A percentile compares a stretch with the other conserved stretches of the same genome.
Conservation (phyloP, 768 basidiomycete species). For the Auriscalpium orientale region DNA sequence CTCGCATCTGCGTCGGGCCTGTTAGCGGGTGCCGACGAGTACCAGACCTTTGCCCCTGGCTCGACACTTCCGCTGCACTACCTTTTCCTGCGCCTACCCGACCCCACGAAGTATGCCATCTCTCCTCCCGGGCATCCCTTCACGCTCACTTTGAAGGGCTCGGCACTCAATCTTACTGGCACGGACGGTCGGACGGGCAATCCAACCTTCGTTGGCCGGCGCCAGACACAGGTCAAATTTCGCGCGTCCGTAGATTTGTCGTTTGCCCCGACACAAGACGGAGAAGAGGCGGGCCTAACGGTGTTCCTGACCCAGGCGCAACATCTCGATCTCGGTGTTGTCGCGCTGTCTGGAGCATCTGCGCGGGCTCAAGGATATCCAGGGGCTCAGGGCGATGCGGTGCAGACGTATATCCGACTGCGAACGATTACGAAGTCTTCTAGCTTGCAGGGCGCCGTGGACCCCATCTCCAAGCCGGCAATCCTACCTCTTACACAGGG, state of each 20-base stretch:
- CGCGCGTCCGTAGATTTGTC: conserved; percentile 17
- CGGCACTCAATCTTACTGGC: conserved; percentile 24
- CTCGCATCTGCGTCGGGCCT: not conserved
- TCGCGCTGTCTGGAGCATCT: conserved; percentile 3
- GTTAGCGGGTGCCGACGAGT: conserved; percentile 6
- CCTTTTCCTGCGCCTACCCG: conserved; percentile 24
- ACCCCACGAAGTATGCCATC: conserved; percentile 14
- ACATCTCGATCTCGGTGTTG: conserved; percentile 16
- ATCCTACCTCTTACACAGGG: not conserved
- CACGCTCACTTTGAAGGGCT: conserved; percentile 19
- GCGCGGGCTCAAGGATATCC: not conserved
- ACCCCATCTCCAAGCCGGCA: conserved; percentile 9
- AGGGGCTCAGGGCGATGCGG: not conserved
- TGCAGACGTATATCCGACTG: conserved; percentile 9
- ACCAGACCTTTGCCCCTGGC: conserved; percentile 17
- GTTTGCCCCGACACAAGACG: conserved; percentile 16
- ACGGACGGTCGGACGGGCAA: conserved; percentile 19
- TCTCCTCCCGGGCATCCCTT: conserved; percentile 16
- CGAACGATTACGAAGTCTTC: conserved; percentile 8
- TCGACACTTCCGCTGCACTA: conserved; percentile 22
- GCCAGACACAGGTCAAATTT: conserved; percentile 26
- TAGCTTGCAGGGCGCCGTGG: conserved; percentile 5
- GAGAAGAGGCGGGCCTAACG: conserved; percentile 22
- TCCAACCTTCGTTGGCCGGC: conserved; percentile 24
- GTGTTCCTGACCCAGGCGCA: conserved; percentile 23